Evolutionary conservation across 352 stramenopile species (phyloP).

Genomic region (Pythium volutum): DNA sequence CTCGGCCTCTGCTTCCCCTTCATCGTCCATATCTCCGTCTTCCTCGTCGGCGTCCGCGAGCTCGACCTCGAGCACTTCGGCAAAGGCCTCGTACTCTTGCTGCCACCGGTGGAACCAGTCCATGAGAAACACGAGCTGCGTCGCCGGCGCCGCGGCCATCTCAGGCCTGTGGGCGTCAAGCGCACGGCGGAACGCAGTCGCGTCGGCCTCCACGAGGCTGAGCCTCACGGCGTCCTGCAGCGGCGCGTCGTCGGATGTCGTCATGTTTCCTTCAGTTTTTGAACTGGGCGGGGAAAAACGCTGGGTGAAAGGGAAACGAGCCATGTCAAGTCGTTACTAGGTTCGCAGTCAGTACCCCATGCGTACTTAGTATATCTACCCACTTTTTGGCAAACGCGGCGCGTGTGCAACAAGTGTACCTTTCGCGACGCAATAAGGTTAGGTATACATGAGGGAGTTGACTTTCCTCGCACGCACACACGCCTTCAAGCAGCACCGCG

Average conservation of each 20-base stretch:
- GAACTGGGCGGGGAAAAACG: not conserved
- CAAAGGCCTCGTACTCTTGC: conserved; percentile 82
- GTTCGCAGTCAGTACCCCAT: not conserved
- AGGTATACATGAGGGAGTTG: not conserved
- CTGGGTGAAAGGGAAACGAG: not conserved
- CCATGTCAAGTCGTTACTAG: conserved; percentile 2
- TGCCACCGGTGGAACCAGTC: conserved; percentile 87
- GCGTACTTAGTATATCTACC: not conserved
- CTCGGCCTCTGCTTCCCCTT: conserved; percentile 16
- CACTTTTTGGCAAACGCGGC: not conserved
- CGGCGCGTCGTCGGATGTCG: conserved; percentile 21
- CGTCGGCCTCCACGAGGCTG: conserved; percentile 55
- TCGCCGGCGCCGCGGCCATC: conserved; percentile 18
- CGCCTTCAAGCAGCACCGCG: not conserved
- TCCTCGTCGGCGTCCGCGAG: conserved; percentile 33
- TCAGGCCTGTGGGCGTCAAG: conserved; percentile 26
- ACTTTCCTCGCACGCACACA: not conserved
- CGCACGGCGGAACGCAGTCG: conserved; percentile 39
- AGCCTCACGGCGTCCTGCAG: conserved; percentile 56
- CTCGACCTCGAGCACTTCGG: conserved; percentile 65
- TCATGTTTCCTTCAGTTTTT: not conserved
- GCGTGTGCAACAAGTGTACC: conserved; percentile 9
- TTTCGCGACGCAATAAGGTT: not conserved
- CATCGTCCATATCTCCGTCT: conserved; percentile 28
- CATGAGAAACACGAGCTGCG: conserved; percentile 73